Evolutionary conservation across 1,284 basidiomycete species (phyloP), one percentile per base, ranked within the genome.

Genomic region (Peniophora sp.): DNA sequence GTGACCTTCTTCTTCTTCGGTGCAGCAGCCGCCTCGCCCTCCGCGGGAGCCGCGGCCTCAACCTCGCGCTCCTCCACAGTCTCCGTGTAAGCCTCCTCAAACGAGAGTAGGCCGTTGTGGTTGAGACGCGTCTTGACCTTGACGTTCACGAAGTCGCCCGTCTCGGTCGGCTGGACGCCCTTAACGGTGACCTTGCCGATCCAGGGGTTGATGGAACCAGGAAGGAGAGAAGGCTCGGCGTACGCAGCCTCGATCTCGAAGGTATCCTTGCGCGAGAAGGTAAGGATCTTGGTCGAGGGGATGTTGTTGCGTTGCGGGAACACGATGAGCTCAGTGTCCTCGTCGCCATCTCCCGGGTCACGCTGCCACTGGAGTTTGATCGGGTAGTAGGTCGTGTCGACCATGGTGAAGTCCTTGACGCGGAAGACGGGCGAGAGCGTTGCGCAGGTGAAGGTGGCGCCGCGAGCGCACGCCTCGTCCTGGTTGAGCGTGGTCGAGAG

Each of bases 381-480:
- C 23, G 91, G 81, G 75, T 91, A 96, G 47, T 81, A 75, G 52
- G 83, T 78, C 67, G 91, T 83, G 67, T 97, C 93, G 66, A 83
- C 79, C 55, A 93, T 76, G 63, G 81, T 75, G 74, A 97, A 97
- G 56, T 97, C 92, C 59, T 92, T 85, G 49, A 97, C 93, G 59
- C 91, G 89, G 89, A 97, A 97, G 54, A 94, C 85, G 61, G 94
- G 94, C 34, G 92, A 95, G 57, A 95, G 85, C 74, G 90, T 92
- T 36, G 94, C 93, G 65, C 93, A 96, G 41, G 92, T 83, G 67
- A 97, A 94, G 50, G 94, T 96, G 48, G 93, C 89, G 53, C 94
- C 94, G 49, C 94, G 89, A 17, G 91, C 92, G 57, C 93, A 77
- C 55, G 94, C 92, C 73, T 97, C 94, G 59, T 97, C 94, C 73